Conservation (phyloP, 306 rosid genomes). For the Vigna nakashimae region DNA sequence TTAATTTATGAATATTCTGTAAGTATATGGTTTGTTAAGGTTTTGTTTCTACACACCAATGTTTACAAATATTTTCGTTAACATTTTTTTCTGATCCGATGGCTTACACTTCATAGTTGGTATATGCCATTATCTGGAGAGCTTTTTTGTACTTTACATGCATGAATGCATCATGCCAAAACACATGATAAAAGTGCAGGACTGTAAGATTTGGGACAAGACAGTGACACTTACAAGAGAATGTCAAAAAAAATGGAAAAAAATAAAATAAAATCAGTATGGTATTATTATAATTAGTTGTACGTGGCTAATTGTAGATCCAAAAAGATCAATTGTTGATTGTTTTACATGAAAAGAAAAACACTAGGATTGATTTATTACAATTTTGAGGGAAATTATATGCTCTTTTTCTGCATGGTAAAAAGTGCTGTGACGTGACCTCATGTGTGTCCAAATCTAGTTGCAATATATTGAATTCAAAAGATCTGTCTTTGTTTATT, state of each 20-base stretch:
- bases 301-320: conserved; percentile 12
- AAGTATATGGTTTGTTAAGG: background rate
- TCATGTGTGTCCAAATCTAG: conserved; percentile 15
- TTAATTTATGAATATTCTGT: conserved; percentile 15
- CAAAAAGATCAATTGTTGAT: background rate
- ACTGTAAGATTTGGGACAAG: conserved; percentile 3
- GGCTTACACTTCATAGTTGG: background rate
- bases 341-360: background rate
- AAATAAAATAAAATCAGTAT: too few relatives aligned
- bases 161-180: background rate
- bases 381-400: conserved; percentile 10
- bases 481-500: background rate
- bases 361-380: conserved; percentile 5
- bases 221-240: background rate
- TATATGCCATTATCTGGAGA: background rate
- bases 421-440: background rate
- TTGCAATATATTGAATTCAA: conserved; percentile 31
- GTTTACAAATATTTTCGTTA: background rate
- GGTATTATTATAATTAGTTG: background rate
- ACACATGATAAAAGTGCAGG: background rate
- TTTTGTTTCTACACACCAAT: background rate
- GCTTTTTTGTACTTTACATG: conserved; percentile 11
- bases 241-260: too few relatives aligned
- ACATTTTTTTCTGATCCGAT: background rate
- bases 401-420: conserved; percentile 35